Evolutionary conservation across 1,139 yeast species (phyloP).

Genomic region (Scheffersomyces insectosa): DNA sequence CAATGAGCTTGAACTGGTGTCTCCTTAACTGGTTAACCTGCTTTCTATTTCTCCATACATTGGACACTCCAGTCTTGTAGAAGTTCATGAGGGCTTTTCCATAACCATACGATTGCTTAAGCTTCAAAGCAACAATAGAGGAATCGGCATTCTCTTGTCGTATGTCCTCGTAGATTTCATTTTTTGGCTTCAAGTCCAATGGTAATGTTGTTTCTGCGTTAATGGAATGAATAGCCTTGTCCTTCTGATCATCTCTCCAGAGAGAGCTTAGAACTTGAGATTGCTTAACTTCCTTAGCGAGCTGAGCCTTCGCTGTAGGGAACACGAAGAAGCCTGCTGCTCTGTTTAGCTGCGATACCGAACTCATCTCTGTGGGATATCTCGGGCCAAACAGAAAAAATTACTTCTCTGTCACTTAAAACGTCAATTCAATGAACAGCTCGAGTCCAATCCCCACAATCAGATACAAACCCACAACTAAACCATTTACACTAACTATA

Average conservation of each 20-base stretch:
- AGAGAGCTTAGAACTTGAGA: conserved; percentile 18
- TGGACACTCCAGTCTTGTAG: conserved; percentile 53
- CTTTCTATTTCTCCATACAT: conserved; percentile 47
- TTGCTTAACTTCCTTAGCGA: conserved; percentile 11
- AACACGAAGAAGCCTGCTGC: conserved; percentile 8
- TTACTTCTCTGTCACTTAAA: no score
- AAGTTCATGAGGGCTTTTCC: conserved; percentile 45
- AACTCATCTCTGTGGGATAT: no score
- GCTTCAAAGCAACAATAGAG: conserved; percentile 21
- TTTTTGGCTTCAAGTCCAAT: conserved; percentile 29
- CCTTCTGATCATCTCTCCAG: conserved; percentile 11
- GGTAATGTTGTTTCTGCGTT: conserved; percentile 46
- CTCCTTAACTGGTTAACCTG: conserved; percentile 23
- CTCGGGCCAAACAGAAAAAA: no score
- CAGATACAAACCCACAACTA: no score
- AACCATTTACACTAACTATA: no score
- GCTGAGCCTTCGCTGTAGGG: conserved; percentile 16
- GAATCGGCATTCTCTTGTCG: conserved; percentile 14
- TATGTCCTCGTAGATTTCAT: conserved; percentile 30
- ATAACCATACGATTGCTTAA: conserved; percentile 38
- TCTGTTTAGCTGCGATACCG: neutral
- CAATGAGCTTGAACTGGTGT: conserved; percentile 19
- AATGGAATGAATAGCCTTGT: conserved; percentile 19
- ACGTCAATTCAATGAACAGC: no score
- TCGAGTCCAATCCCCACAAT: no score